Evolutionary conservation across 2,329 filamentous ascomycete genomes (phyloP).

Genomic region (Talaromyces marneffei): DNA sequence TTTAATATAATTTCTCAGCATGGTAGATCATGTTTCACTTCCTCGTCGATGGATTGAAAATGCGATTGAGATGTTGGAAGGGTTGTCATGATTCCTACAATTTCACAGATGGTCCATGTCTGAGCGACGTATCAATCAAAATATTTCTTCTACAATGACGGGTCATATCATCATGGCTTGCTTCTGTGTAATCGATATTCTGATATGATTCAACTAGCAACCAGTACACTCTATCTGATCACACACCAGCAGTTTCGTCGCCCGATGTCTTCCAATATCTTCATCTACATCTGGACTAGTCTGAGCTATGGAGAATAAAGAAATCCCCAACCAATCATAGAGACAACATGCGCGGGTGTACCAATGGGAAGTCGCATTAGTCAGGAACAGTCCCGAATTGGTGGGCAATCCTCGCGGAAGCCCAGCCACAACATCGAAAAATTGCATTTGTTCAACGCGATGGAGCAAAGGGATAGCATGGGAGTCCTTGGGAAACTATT

Average conservation of each 20-base stretch:
- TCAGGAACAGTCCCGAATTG: constrained; percentile 8
- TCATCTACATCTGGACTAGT: not conserved
- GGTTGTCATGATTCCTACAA: not conserved
- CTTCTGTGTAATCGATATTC: not conserved
- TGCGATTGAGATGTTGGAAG: not conserved
- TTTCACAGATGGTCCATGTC: not conserved
- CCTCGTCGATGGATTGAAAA: not conserved
- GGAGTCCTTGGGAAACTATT: not conserved
- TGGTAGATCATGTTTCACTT: not conserved
- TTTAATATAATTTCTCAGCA: no score
- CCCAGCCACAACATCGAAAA: not conserved
- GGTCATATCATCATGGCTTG: not conserved
- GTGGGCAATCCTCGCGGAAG: constrained; percentile 6
- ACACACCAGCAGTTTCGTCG: not conserved
- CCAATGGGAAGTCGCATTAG: constrained; percentile 13
- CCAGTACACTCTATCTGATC: not conserved
- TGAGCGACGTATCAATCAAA: not conserved
- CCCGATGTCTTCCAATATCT: not conserved
- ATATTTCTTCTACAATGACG: not conserved
- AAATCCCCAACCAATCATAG: not conserved
- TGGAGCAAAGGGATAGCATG: not conserved
- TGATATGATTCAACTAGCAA: not conserved
- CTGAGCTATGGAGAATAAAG: not conserved
- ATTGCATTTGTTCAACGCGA: not conserved
- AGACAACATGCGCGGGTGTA: not conserved